Conservation (phyloP, 139 green algal species). For the Closterium sp. region DNA sequence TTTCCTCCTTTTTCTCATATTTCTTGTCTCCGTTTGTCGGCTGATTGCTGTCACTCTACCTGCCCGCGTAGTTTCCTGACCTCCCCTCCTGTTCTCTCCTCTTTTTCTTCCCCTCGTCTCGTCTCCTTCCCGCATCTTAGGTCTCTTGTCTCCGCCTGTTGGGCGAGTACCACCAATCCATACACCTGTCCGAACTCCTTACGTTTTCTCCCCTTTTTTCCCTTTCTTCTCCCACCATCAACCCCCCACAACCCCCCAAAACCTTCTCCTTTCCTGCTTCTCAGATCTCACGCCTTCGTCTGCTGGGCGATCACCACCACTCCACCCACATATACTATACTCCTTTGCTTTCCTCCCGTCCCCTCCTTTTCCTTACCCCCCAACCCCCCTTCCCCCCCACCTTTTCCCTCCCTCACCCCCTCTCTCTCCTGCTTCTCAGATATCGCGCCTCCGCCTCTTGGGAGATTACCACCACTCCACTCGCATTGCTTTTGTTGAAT, state of each 20-base stretch:
- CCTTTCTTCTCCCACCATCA: no score
- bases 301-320: neutral
- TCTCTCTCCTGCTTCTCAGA: slow-evolving; percentile 28
- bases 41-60: slow-evolving; percentile 80
- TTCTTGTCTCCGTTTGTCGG: slow-evolving; percentile 78
- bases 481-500: slow-evolving; percentile 96
- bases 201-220: no score
- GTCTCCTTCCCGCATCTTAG: no score
- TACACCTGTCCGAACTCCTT: no score
- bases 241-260: no score
- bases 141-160: no score
- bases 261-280: neutral
- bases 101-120: no score
- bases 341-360: no score
- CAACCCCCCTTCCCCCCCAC: neutral
- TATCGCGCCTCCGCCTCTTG: slow-evolving; percentile 80
- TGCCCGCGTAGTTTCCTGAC: slow-evolving; percentile 35
- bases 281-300: slow-evolving; percentile 36
- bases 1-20: slow-evolving; percentile 54
- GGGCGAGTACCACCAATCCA: no score
- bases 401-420: neutral
- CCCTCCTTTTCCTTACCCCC: no score
- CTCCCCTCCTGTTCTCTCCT: no score
- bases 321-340: neutral
- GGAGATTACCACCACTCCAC: slow-evolving; percentile 84